Conservation (phyloP, 768 basidiomycete species). For the Phanerodontia chrysosporium region DNA sequence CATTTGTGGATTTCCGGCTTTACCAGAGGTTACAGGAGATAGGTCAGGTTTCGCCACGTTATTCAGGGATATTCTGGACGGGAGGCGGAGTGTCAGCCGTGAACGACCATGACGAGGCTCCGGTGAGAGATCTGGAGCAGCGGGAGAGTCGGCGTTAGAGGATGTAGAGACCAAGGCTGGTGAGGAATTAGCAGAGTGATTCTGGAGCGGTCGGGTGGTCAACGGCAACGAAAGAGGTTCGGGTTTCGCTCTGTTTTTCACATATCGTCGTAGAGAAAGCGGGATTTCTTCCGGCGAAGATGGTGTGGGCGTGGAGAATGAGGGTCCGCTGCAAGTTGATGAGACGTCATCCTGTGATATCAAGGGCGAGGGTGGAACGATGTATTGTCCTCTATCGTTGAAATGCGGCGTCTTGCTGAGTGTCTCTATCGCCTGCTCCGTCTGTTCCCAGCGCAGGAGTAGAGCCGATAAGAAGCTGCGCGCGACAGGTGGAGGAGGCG, state of each 20-base stretch:
- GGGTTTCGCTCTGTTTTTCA: neutral
- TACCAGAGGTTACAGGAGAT: neutral
- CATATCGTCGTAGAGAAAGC: neutral
- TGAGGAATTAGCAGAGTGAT: too few species aligned
- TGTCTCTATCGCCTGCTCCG: neutral
- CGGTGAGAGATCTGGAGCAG: too few species aligned
- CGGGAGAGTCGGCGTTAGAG: too few species aligned
- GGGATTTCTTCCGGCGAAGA: neutral
- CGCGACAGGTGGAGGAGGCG: neutral
- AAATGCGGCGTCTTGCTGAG: conserved; percentile 3
- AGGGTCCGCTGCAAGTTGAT: neutral
- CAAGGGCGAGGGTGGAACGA: conserved; percentile 1
- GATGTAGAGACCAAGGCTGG: too few species aligned
- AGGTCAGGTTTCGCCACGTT: too few species aligned
- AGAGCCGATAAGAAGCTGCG: neutral
- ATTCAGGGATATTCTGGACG: too few species aligned
- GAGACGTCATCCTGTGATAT: neutral
- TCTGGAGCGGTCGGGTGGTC: too few species aligned
- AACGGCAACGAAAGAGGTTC: neutral
- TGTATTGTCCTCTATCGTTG: conserved; percentile 10
- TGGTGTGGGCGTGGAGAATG: neutral
- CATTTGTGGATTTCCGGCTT: neutral
- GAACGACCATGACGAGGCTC: too few species aligned
- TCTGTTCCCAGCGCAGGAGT: neutral
- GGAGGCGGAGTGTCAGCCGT: too few species aligned